Conservation (phyloP, 352 stramenopile species). For the Phytophthora pluvialis region DNA sequence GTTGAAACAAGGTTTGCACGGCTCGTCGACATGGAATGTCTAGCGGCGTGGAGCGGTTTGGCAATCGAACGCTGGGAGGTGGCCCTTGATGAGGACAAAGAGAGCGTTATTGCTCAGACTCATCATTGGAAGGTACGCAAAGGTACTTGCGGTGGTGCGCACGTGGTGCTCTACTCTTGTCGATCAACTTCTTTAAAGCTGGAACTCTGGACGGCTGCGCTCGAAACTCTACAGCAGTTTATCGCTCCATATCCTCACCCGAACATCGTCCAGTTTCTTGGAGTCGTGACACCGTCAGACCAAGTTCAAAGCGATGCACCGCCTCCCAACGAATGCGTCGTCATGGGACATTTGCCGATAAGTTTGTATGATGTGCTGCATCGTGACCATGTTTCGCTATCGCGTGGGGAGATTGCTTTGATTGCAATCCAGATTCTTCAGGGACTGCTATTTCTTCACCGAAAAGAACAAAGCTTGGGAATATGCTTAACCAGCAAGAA, state of each 20-base stretch:
- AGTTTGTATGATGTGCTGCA: conserved; percentile 71
- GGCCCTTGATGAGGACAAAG: conserved; percentile 15
- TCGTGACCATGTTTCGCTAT: conserved; percentile 45
- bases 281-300: conserved; percentile 28
- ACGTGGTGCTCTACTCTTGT: conserved; percentile 47
- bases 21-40: conserved; percentile 22
- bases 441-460: conserved; percentile 52
- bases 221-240: conserved; percentile 37
- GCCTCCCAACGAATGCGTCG: conserved; percentile 28
- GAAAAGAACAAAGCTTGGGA: conserved; percentile 43
- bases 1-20: conserved; percentile 3
- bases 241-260: conserved; percentile 45
- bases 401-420: conserved; percentile 46
- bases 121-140: conserved; percentile 45
- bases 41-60: conserved; percentile 32
- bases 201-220: conserved; percentile 43
- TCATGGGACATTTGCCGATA: conserved; percentile 49
- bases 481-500: conserved; percentile 71
- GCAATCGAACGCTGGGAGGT: conserved; percentile 29
- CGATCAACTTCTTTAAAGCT: conserved; percentile 39
- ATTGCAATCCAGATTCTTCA: conserved; percentile 54
- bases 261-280: conserved; percentile 58
- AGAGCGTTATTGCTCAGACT: conserved; percentile 38
- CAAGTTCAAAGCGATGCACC: conserved; percentile 5
- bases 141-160: conserved; percentile 26